These are phyloP conservation scores for Gymnopilus junonius DNA, from an alignment of 768 basidiomycete genomes.

Conservation along the genomic window DNA sequence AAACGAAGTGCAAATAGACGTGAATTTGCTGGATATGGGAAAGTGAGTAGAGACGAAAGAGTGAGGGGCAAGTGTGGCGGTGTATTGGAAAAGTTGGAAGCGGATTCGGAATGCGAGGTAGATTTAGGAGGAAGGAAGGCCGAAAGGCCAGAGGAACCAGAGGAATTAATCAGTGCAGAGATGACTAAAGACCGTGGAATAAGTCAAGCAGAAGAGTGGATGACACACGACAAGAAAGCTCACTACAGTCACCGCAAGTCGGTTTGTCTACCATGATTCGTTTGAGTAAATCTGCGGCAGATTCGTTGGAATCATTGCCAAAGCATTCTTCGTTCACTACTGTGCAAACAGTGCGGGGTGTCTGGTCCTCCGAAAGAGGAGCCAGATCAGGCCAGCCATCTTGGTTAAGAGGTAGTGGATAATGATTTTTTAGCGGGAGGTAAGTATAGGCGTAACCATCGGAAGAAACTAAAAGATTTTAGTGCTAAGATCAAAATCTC, in stretches of 20 bases:
- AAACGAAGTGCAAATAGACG: background rate
- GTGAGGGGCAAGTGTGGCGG: background rate
- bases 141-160: background rate
- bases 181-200: background rate
- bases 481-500: background rate
- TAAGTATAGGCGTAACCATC: constrained; percentile 4
- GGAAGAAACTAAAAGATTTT: background rate
- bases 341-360: background rate
- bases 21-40: constrained; percentile 1
- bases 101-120: background rate
- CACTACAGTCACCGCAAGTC: background rate
- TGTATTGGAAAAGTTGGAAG: background rate
- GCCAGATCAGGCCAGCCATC: constrained; percentile 4
- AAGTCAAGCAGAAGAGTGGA: background rate
- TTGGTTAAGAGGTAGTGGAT: background rate
- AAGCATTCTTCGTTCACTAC: background rate
- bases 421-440: background rate
- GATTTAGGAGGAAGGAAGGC: background rate
- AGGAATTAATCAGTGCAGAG: background rate
- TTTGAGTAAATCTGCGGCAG: background rate
- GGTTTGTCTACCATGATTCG: constrained; percentile 3
- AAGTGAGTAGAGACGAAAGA: background rate
- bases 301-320: background rate
- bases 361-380: background rate
- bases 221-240: background rate